Conservation (phyloP, 2,329 filamentous ascomycete species). For the Esteya vermicola region DNA sequence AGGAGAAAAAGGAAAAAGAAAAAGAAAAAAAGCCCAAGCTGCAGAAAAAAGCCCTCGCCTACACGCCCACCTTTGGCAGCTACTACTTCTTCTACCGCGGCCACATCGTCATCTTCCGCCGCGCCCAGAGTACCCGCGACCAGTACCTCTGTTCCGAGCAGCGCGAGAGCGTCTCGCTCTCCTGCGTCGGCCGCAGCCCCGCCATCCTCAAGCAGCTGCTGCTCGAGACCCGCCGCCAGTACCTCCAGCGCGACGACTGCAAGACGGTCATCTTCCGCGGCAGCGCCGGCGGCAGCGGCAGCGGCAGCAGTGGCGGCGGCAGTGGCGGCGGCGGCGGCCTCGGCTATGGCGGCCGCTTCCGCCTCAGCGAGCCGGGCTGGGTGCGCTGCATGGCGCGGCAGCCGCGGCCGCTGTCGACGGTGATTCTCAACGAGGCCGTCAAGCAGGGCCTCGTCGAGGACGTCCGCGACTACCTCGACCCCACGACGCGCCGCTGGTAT, state of each 20-base stretch:
- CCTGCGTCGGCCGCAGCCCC: conserved; percentile 47
- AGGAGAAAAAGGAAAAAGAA: too few relatives aligned
- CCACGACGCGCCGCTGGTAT: conserved; percentile 61
- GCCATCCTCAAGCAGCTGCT: conserved; percentile 47
- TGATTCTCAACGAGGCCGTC: conserved; percentile 46
- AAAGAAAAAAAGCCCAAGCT: not conserved
- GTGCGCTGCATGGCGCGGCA: conserved; percentile 47
- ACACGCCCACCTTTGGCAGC: conserved; percentile 52
- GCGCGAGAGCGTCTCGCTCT: conserved; percentile 44
- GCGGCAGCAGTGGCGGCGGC: conserved; percentile 28
- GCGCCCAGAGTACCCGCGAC: conserved; percentile 29
- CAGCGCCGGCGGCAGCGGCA: conserved; percentile 22
- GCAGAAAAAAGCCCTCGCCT: conserved; percentile 32
- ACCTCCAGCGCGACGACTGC: conserved; percentile 41
- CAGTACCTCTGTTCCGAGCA: conserved; percentile 16
- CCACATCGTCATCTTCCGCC: conserved; percentile 41
- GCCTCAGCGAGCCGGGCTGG: conserved; percentile 33
- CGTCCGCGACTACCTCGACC: conserved; percentile 48
- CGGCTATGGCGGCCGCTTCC: too few relatives aligned
- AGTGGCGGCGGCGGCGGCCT: conserved; percentile 21
- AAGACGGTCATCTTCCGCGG: conserved; percentile 55
- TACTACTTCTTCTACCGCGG: conserved; percentile 57
- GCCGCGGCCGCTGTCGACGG: conserved; percentile 48
- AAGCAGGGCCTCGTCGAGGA: conserved; percentile 47
- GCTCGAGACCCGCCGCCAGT: conserved; percentile 39